These are phyloP conservation scores for Sugiyamaella novakii DNA, from an alignment of 1,139 yeast genomes.

Conservation along the genomic window DNA sequence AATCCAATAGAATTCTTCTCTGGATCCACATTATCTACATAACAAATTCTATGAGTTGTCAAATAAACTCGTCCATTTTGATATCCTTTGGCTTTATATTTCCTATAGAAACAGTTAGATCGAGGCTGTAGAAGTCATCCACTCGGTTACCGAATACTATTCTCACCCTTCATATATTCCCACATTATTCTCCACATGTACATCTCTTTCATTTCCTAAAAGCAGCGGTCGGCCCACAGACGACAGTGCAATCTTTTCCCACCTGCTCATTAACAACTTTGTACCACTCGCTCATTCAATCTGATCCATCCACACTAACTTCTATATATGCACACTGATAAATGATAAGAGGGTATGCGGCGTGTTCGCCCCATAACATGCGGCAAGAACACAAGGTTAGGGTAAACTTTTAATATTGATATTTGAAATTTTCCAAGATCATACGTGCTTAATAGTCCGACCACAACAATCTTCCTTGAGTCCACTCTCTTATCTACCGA, in stretches of 20 bases:
- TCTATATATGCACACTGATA: slow-evolving; percentile 9
- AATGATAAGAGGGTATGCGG: slow-evolving; percentile 8
- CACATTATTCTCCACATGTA: slow-evolving; percentile 40
- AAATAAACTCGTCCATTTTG: slow-evolving; percentile 80
- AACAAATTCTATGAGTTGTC: slow-evolving; percentile 72
- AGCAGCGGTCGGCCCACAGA: slow-evolving; percentile 53
- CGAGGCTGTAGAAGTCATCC: background rate
- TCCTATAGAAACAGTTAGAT: slow-evolving; percentile 44
- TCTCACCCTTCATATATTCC: slow-evolving; percentile 42
- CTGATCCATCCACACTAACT: too few species aligned
- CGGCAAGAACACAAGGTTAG: too few species aligned
- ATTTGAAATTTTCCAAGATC: too few species aligned
- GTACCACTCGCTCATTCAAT: background rate
- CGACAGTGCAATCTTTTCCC: slow-evolving; percentile 51
- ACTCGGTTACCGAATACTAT: background rate
- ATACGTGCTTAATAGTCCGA: too few species aligned
- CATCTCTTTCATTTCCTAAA: slow-evolving; percentile 48
- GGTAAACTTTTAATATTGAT: background rate
- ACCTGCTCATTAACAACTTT: slow-evolving; percentile 30
- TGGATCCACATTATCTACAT: slow-evolving; percentile 58
- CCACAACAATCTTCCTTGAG: too few species aligned
- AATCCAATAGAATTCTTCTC: slow-evolving; percentile 52
- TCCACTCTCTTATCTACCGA: too few species aligned
- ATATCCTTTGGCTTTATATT: slow-evolving; percentile 59
- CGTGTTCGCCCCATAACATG: too few species aligned